A percentile compares a stretch with the other conserved stretches of the same genome.
Conservation (phyloP, 1,139 yeast genomes). For the Kodamaea suecica region DNA sequence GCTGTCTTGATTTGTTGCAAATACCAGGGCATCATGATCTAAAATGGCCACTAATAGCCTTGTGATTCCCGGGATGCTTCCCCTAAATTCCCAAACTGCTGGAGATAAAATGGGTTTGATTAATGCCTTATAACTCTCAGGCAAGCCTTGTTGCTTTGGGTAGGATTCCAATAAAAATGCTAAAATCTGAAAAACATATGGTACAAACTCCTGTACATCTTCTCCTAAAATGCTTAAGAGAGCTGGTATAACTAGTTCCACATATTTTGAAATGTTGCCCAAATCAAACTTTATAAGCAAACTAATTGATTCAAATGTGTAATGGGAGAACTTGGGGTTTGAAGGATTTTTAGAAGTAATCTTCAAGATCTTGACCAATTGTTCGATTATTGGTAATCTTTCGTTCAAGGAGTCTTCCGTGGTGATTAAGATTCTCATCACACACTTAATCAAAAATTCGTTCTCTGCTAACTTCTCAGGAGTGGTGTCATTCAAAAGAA, state of each 20-base stretch:
- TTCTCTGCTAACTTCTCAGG: constrained; percentile 95
- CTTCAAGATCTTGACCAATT: constrained; percentile 64
- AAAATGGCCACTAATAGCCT: constrained; percentile 74
- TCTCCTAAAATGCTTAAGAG: constrained; percentile 66
- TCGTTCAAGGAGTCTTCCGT: constrained; percentile 58
- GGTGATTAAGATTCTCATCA: constrained; percentile 81
- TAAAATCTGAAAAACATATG: constrained; percentile 85
- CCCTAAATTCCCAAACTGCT: constrained; percentile 85
- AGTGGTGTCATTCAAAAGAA: constrained; percentile 53
- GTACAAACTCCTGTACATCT: constrained; percentile 92
- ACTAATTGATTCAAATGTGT: constrained; percentile 83
- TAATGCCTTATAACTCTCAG: constrained; percentile 61
- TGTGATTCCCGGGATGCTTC: constrained; percentile 91
- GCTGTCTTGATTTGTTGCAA: constrained; percentile 37
- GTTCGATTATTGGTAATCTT: constrained; percentile 52
- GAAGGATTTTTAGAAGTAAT: constrained; percentile 87
- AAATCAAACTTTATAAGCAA: constrained; percentile 59
- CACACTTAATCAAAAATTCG: constrained; percentile 85
- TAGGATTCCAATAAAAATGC: constrained; percentile 71
- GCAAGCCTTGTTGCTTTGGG: constrained; percentile 50
- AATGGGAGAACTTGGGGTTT: constrained; percentile 91
- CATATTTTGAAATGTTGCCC: constrained; percentile 43
- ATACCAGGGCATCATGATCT: constrained; percentile 54
- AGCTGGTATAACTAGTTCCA: constrained; percentile 61
- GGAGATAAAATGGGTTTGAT: constrained; percentile 86